Base-by-base conservation (phyloP, 345 rosid species). In the Cochlearia excelsa region DNA sequence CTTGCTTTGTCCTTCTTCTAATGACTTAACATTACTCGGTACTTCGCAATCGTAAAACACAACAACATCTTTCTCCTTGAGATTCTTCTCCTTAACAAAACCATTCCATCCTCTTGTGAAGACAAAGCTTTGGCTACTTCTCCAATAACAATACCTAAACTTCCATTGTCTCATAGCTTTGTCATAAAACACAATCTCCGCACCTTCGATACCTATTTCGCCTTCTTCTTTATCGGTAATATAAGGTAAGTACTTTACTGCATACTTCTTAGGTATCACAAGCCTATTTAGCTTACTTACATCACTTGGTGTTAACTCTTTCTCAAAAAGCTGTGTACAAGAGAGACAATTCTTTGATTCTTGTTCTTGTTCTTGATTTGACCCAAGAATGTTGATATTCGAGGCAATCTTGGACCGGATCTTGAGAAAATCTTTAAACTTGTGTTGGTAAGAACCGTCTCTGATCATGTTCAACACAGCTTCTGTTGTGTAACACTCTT, bases 61-160 rank as follows among this genome's bases (percentile, higher is more conserved):
- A 7, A 90, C 59, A 23, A 65, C 55, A 68, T 88, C 96, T 0
- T 59, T 78, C 1, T 83, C 75, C 72, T 74, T 77, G 74, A 88
- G 59, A 2, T 71, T 64, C 44, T 79, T 86, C 51, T 80, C 88
- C 77, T 66, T 88, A 10, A 84, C 86, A 31, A 85, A 91, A 54
- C 71, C 41, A 31, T 62, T 88, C 95, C 95, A 87, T 1, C 98
- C 98, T 70, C 77, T 81, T 0, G 90, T 85, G 78, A 91, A 85
- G 26, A 91, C 92, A 39, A 78, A 85, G 62, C 94, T 85, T 57
- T 84, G 89, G 59, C 94, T 90, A 71, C 94, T 87, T 58, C 28
- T 77, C 95, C 97, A 87, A 38, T 87, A 87, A 51, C 97, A 90
- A 48, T 82, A 90, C 50, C 93, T 70, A 58, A 90, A 90, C 29